Evolutionary conservation across 2,329 filamentous ascomycete species (phyloP).

Genomic region (Hypoxylon sp.): DNA sequence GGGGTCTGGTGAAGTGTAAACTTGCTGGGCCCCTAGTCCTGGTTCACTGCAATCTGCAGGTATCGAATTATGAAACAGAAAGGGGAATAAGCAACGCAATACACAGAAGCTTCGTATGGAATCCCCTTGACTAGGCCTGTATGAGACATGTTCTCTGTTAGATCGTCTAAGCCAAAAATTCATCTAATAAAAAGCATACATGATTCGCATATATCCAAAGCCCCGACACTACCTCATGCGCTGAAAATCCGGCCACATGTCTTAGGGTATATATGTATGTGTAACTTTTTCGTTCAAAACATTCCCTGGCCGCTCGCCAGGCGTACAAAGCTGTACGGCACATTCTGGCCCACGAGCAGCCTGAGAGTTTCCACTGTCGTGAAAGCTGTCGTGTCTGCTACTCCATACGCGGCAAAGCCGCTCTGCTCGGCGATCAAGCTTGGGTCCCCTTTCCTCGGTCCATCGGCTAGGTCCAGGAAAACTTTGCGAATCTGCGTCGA

Average conservation of each 20-base stretch:
- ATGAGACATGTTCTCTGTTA: conserved; percentile 21
- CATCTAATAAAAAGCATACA: conserved; percentile 27
- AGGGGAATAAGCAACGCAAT: not conserved
- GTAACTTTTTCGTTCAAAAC: conserved; percentile 55
- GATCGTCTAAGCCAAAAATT: conserved; percentile 21
- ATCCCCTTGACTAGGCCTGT: not conserved
- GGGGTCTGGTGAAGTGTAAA: not conserved
- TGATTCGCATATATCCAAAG: conserved; percentile 20
- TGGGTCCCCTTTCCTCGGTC: conserved; percentile 75
- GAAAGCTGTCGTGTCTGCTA: conserved; percentile 84
- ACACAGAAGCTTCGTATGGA: not conserved
- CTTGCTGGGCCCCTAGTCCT: not conserved
- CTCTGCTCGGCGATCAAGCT: conserved; percentile 77
- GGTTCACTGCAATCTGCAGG: not conserved
- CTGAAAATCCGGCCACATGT: conserved; percentile 17
- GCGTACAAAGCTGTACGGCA: conserved; percentile 88
- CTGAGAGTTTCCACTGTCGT: conserved; percentile 86
- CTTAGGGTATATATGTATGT: conserved; percentile 34
- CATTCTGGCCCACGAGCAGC: conserved; percentile 85
- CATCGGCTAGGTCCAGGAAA: conserved; percentile 83
- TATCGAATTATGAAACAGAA: not conserved
- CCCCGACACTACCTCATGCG: conserved; percentile 8
- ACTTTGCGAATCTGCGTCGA: conserved; percentile 70
- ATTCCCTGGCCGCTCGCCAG: conserved; percentile 71
- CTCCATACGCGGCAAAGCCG: conserved; percentile 84